phyloP scores from a whole-genome alignment of 1,284 basidiomycete species.

The Cutaneotrichosporon sp. region DNA sequence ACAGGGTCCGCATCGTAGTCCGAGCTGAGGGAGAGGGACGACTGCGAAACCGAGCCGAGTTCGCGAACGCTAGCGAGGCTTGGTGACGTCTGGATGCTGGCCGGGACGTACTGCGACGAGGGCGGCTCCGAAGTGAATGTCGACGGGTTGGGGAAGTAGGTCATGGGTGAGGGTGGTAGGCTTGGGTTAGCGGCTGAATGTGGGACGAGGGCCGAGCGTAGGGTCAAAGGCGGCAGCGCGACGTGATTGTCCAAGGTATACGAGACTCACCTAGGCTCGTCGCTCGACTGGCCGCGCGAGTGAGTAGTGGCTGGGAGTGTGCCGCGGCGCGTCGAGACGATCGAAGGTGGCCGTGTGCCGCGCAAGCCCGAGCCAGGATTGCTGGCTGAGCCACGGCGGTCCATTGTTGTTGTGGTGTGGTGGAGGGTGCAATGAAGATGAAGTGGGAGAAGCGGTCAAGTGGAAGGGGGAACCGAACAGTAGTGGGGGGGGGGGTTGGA shows the following conservation, averaged over 20 bases:
- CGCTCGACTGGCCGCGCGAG: conserved; percentile 21
- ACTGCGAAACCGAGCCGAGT: conserved; percentile 19
- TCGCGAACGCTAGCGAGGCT: conserved; percentile 18
- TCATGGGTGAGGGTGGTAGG: conserved; percentile 42
- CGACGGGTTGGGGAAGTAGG: conserved; percentile 49
- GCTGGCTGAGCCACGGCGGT: conserved; percentile 4
- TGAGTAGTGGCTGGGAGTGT: not conserved
- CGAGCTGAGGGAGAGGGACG: conserved; percentile 17
- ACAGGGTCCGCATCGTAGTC: conserved; percentile 14
- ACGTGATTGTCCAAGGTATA: not conserved
- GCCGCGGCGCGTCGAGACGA: conserved; percentile 11
- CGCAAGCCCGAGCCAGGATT: conserved; percentile 5
- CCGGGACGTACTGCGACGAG: conserved; percentile 6
- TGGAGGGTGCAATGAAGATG: not conserved
- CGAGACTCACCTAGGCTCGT: conserved; percentile 19
- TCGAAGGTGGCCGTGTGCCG: conserved; percentile 14
- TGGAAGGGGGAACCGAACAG: not conserved
- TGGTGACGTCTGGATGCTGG: conserved; percentile 24
- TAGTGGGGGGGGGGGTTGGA: not conserved
- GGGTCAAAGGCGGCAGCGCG: not conserved
- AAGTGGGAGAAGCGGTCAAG: not conserved
- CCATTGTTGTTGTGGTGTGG: not conserved
- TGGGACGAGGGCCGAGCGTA: not conserved
- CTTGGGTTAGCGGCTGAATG: conserved; percentile 14
- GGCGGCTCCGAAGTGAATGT: conserved; percentile 32